Conservation (phyloP, 2,329 filamentous ascomycete species). For the Lachnellula cervina region DNA sequence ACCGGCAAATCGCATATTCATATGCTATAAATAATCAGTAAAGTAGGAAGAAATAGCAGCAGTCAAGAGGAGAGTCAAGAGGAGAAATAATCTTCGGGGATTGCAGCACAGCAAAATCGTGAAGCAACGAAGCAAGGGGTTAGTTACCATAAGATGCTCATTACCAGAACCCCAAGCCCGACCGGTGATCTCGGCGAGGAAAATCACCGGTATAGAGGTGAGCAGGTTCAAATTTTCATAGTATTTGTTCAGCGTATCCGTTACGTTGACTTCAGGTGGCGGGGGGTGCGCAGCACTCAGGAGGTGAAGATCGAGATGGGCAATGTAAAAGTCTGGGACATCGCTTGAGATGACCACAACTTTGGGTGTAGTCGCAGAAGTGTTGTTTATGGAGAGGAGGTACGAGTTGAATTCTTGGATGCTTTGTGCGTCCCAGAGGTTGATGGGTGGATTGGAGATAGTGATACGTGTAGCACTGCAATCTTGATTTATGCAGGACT, state of each 20-base stretch:
- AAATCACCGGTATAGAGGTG: neutral
- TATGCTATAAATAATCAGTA: neutral
- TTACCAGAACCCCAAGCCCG: constrained; percentile 6
- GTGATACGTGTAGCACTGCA: neutral
- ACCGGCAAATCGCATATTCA: constrained; percentile 14
- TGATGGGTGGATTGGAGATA: neutral
- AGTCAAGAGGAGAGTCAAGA: too few relatives aligned
- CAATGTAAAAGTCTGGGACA: neutral
- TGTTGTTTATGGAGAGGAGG: neutral
- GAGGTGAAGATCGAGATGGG: neutral
- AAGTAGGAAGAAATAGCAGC: too few relatives aligned
- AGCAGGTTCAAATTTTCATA: neutral
- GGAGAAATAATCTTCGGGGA: too few relatives aligned
- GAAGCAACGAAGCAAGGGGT: too few relatives aligned
- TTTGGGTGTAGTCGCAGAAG: neutral
- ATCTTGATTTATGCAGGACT: neutral
- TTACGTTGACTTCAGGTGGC: neutral
- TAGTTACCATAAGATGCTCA: neutral
- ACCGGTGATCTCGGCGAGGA: constrained; percentile 9
- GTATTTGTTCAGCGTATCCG: neutral
- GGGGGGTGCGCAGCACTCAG: too few relatives aligned
- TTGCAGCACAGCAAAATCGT: too few relatives aligned
- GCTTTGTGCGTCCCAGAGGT: neutral
- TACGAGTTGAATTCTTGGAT: neutral
- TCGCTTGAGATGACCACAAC: neutral